Base-by-base conservation (phyloP, 768 basidiomycete species). In the Daedalea quercina region DNA sequence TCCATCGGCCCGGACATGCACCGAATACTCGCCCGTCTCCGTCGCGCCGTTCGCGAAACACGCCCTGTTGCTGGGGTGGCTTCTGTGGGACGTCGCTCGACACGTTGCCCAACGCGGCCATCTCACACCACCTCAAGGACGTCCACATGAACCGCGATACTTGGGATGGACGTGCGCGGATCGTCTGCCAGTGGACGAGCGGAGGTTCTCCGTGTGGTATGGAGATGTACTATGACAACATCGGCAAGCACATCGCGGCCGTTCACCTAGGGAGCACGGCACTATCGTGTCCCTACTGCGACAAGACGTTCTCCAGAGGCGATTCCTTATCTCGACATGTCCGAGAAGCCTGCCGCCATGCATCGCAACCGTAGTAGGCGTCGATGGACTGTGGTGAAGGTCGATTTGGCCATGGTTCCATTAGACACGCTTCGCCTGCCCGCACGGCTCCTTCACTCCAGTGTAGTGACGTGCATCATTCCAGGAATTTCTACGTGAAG, bases 181-280 rank as follows among this genome's bases (percentile, higher is more conserved):
- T 9, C 9, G 20, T 37, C 22, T 50, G 48, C n/a, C 24, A 37
- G 12, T 50, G 48, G 48, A 40, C 37, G 7, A 31, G 35, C 24
- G 35, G 48, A 17, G 37, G 37, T 19, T 6, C 37, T 6, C 15
- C 37, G 3, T 40, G 37, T 40, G 37, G 37, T 15, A 40, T 40
- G 37, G 37, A 40, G 37, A 15, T 40, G 37, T 40, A 40, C 37
- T 40, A 40, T 15, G 37, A 58, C 37, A 58, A 58, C 50, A 41
- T 59, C 4, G 45, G 50, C 13, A 59, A 59, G 44, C 58, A 59
- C 41, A 52, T 59, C 44, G 54, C 58, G 12, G 53, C n/a, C 24
- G 53, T 45, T 19, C 58, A 59, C 43, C 22, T 54, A 17, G 52
- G 52, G 51, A 37, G 50, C 15, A 59, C 55, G 50, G 25, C 25